Base-by-base conservation (phyloP, 2,329 filamentous ascomycete species). In the Diaporthe aspalathi region DNA sequence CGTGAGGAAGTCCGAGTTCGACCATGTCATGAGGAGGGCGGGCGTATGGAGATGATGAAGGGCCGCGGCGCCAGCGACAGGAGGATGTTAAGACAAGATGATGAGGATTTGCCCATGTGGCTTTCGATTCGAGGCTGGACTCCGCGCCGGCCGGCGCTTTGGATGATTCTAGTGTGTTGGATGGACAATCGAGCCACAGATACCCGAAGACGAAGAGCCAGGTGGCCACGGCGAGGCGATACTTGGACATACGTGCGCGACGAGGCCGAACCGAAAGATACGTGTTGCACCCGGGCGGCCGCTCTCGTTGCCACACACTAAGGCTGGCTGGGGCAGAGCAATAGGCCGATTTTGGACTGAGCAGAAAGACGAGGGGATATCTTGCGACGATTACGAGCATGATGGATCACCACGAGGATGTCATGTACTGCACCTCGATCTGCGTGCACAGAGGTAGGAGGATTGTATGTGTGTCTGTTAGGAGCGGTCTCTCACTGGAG, bases 1-100 rank as follows among this genome's bases (percentile, higher is more conserved):
- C 9, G 95, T 97, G 12, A 89, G 85, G 50, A 85, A 91, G 78
- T 91, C 93, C 67, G 94, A 98, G 78, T 97, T 97, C 82, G 92
- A 94, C 81, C 89, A 89, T 68, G 93, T 97, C 6, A 95, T 97
- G 94, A 89, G 86, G 74, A 86, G 93, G 76, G 95, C 94, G 7
- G 94, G 94, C 1, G 91, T 95, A 47, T 95, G 95, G 93, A 93
- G 79, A 98, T 92, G 76, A 97, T 50, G 43, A 22, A 32, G 38
- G 43, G n/a, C 3, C 20, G 29, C 4, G 29, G 7, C 24, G n/a
- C 7, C 43, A 35, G 5, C 14, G 20, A 8, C 20, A 38, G 32
- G 60, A 38, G 45, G 20, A 27, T n/a, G 11, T 27, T 7, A 65
- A 8, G 29, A 65, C 50, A 38, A 2, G 2, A 35, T 24, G 45